Conservation (phyloP, 805 yeast genomes). For the Trichomonascus vanleenenianus region DNA sequence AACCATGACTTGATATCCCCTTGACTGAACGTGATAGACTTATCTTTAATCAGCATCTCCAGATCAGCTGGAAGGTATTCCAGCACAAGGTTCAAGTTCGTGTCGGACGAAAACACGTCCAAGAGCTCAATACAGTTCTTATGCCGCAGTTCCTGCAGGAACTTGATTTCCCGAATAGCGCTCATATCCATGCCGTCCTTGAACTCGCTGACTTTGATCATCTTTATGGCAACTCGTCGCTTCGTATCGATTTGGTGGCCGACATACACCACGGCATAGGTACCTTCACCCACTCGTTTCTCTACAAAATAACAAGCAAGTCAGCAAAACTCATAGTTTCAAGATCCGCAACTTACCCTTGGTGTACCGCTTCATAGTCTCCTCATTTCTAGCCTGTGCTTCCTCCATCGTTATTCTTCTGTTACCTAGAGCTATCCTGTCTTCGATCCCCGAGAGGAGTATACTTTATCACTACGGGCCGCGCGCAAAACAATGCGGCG, state of each 20-base stretch:
- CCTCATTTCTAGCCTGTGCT: slow-evolving; percentile 8
- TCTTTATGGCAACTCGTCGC: slow-evolving; percentile 81
- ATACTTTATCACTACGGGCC: no score
- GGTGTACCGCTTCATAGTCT: slow-evolving; percentile 12
- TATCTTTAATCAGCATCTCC: slow-evolving; percentile 82
- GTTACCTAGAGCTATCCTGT: not conserved
- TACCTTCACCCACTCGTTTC: slow-evolving; percentile 95
- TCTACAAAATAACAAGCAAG: slow-evolving; percentile 37
- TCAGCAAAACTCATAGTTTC: not conserved
- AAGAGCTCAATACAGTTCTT: slow-evolving; percentile 77
- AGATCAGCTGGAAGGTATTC: slow-evolving; percentile 90
- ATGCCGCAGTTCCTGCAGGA: slow-evolving; percentile 72
- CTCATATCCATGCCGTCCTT: slow-evolving; percentile 98
- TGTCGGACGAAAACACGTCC: slow-evolving; percentile 70
- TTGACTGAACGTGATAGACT: slow-evolving; percentile 63
- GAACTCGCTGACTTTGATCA: slow-evolving; percentile 88
- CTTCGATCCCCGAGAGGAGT: no score
- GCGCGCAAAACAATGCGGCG: no score
- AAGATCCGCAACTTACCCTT: slow-evolving; percentile 13
- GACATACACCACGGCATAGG: slow-evolving; percentile 86
- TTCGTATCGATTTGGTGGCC: slow-evolving; percentile 56
- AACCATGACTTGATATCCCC: slow-evolving; percentile 92
- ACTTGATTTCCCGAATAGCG: slow-evolving; percentile 89
- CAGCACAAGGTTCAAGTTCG: slow-evolving; percentile 73
- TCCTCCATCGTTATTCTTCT: not conserved